Evolutionary conservation across 2,329 filamentous ascomycete genomes (phyloP), one percentile per base, ranked within the genome.

Genomic region (Cordyceps cicadae): DNA sequence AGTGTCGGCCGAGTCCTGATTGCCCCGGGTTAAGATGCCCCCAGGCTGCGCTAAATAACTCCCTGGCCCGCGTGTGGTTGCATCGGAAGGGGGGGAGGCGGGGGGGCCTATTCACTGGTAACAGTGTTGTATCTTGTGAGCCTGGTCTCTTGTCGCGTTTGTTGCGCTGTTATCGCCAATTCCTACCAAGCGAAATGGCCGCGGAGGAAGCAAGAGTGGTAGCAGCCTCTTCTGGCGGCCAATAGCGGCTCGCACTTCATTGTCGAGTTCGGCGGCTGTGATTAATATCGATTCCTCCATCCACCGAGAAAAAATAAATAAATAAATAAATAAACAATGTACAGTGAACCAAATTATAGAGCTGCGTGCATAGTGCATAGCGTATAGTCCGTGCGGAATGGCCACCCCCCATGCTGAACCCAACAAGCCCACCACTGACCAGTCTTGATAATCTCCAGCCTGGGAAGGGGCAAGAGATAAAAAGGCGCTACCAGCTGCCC

Each of bases 1-100:
- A 57, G 54, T 50, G 54, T 57, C 54, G 54, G 54, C 54, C 54
- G 54, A 57, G 54, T 57, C 54, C 34, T 49, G 12, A 24, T 24
- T 34, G 43, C 29, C 54, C 54, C 43, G 54, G 45, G 32, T 45
- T 48, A 45, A 21, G 46, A 39, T 57, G 45, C 54, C 11, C 24
- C 43, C 54, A 32, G 43, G 19, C 46, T 15, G 21, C 54, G 26
- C 54, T 57, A 57, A 57, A 50, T 4, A 39, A 29, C 17, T 41
- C 15, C 26, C 53, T 49, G n/a, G 45, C 39, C 54, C 54, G 54
- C 41, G 29, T 50, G 15, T 29, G 19, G 54, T 50, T 41, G 45
- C 54, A 57, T 57, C 32, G 54, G n/a, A n/a, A n/a, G n/a, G n/a
- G n/a, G n/a, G 29, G n/a, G n/a, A 26, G 32, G 15, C 46, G 29